A percentile compares a stretch with the other conserved stretches of the same genome.
phyloP scores from a whole-genome alignment of 768 basidiomycete species.

The Rhodotorula diobovata region DNA sequence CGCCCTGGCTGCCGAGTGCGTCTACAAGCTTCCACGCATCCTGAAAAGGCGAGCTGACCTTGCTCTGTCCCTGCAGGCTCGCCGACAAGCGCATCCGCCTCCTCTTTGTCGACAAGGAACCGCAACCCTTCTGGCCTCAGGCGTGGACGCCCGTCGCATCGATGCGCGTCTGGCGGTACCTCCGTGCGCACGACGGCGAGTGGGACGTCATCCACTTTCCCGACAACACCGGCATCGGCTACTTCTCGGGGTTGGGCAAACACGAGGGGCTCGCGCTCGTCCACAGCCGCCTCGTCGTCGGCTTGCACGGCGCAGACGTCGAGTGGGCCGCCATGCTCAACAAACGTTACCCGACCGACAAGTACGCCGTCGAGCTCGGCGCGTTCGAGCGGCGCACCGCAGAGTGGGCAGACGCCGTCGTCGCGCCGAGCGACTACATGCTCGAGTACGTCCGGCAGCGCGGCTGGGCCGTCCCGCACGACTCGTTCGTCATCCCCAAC shows the following conservation, averaged over 20 bases:
- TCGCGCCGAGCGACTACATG: slow-evolving; percentile 39
- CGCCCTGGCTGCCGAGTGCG: slow-evolving; percentile 11
- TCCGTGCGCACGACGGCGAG: slow-evolving; percentile 3
- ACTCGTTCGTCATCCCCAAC: slow-evolving; percentile 34
- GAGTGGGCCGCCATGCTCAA: slow-evolving; percentile 40
- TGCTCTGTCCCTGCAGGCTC: not conserved
- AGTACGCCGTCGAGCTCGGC: slow-evolving; percentile 32
- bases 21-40: rapidly evolving
- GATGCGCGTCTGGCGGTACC: slow-evolving; percentile 29
- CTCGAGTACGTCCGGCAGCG: slow-evolving; percentile 19
- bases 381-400: slow-evolving; percentile 31
- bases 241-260: slow-evolving; percentile 23
- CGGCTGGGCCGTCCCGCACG: slow-evolving; percentile 25
- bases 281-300: slow-evolving; percentile 25
- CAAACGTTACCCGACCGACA: slow-evolving; percentile 30
- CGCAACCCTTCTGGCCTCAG: slow-evolving; percentile 28
- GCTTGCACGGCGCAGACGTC: slow-evolving; percentile 38
- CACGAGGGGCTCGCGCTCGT: slow-evolving; percentile 31
- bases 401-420: slow-evolving; percentile 35
- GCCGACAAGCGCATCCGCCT: slow-evolving; percentile 23
- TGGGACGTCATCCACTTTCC: slow-evolving; percentile 40
- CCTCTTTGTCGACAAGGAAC: slow-evolving; percentile 22
- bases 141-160: slow-evolving; percentile 36
- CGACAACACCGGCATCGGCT: slow-evolving; percentile 39
- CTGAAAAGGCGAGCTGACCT: not conserved